Percentiles rank a stretch among this genome's conserved stretches.
Evolutionary conservation across 805 yeast species (phyloP).

Genomic region (Candida nitratophila): DNA sequence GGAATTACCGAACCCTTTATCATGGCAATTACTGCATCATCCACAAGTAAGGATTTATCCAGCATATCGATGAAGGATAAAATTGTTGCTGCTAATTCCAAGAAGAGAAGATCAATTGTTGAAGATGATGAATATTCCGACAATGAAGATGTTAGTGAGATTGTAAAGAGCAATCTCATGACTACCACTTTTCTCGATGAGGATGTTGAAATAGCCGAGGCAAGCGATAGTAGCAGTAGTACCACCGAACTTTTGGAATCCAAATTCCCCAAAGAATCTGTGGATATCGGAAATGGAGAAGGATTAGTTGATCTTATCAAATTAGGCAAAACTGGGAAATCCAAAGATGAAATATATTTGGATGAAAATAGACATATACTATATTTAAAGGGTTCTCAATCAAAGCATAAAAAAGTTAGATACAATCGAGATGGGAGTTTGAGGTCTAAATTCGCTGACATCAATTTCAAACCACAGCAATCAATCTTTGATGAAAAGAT

Average conservation of each 20-base stretch:
- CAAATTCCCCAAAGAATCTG: background rate
- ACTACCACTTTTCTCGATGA: too few species aligned
- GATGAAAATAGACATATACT: background rate
- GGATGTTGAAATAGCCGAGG: too few species aligned
- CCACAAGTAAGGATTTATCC: too few species aligned
- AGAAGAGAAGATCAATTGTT: slow-evolving; percentile 2
- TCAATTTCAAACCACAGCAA: slow-evolving; percentile 35
- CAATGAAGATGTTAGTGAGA: background rate
- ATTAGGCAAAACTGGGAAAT: background rate
- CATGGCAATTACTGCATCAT: too few species aligned
- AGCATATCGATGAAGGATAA: background rate
- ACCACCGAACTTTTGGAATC: background rate
- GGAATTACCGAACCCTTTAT: too few species aligned
- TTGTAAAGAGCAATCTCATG: too few species aligned
- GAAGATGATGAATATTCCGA: slow-evolving; percentile 1
- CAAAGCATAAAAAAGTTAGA: slow-evolving; percentile 5
- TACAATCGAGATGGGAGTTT: slow-evolving; percentile 27
- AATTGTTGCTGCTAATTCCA: background rate
- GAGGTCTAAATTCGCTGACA: slow-evolving; percentile 49
- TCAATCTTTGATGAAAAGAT: slow-evolving; percentile 48
- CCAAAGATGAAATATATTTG: background rate
- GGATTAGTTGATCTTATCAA: background rate
- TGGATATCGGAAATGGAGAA: background rate
- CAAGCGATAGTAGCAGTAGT: background rate
- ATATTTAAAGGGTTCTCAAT: background rate